A percentile compares a stretch with the other conserved stretches of the same genome.
These are phyloP conservation scores for Atkinsonella texensis DNA, from an alignment of 2,329 filamentous ascomycete species.

Conservation along the genomic window DNA sequence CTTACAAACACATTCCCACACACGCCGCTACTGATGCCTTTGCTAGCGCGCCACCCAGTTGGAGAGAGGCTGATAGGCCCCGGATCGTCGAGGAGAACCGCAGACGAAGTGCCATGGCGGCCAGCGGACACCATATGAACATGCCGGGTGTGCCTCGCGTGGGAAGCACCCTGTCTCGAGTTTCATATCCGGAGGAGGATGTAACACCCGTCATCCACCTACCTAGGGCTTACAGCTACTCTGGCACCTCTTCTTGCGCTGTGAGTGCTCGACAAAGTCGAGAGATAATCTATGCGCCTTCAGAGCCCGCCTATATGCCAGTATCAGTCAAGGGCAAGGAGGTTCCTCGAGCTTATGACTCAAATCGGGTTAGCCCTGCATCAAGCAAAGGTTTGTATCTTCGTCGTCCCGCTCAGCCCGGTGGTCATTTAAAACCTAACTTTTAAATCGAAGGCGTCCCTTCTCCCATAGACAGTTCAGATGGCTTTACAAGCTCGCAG, in stretches of 20 bases:
- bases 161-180: conserved; percentile 33
- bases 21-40: conserved; percentile 49
- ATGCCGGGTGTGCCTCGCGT: conserved; percentile 31
- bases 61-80: conserved; percentile 32
- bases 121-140: conserved; percentile 25
- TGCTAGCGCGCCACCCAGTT: conserved; percentile 38
- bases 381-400: conserved; percentile 22
- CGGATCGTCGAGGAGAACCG: conserved; percentile 39
- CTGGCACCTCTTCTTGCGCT: conserved; percentile 21
- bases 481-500: conserved; percentile 25
- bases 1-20: conserved; percentile 49
- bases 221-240: conserved; percentile 32
- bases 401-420: background rate
- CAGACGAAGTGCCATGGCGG: conserved; percentile 35
- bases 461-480: conserved; percentile 20
- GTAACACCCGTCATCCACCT: conserved; percentile 26
- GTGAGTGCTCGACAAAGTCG: conserved; percentile 15
- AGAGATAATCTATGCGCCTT: conserved; percentile 20
- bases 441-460: conserved; percentile 3
- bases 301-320: conserved; percentile 13
- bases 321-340: conserved; percentile 32
- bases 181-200: conserved; percentile 32
- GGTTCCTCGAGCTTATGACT: conserved; percentile 21
- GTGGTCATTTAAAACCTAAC: too few species aligned
- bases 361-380: conserved; percentile 22